Evolutionary conservation across 108 stramenopile species (phyloP), one percentile per base, ranked within the genome.

Genomic region (Nitzschia sp.): DNA sequence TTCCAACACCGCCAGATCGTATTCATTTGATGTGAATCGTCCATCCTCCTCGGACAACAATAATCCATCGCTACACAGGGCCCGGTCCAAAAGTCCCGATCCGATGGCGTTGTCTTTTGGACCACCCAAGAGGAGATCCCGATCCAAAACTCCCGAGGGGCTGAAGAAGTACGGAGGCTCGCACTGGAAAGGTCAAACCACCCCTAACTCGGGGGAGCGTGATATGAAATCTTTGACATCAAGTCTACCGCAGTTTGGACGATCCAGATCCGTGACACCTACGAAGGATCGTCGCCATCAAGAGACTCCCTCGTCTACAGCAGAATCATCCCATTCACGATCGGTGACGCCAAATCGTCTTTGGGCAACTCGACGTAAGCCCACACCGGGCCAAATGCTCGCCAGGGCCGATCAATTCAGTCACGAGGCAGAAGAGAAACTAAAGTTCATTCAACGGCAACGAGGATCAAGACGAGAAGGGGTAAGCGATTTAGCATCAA

Each of bases 41-140:
- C n/a, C n/a, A n/a, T n/a, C n/a, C n/a, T n/a, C n/a, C n/a, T n/a
- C n/a, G n/a, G n/a, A n/a, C n/a, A n/a, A 50, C 13, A 50, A 50
- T 50, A 19, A 4, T 4, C 48, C 55, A 22, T 11, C 5, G 55
- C 26, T 34, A 13, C 60, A 25, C 6, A 1, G 41, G 32, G 36
- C 60, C 1, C 36, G 60, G 22, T 61, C 60, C 60, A 44, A 41
- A 22, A 61, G 38, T 23, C 60, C 38, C 8, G 60, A 61, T 61
- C 23, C 60, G 16, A 50, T 50, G 38, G 38, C 38, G 48, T 50
- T 50, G 19, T 8, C 48, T 50, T 6, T 41, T 11, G 38, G 38
- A 41, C 48, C 48, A 22, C 21, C 48, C 48, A 50, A 50, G 4
- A 8, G 21, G 4, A 16, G 19, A 50, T 21, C 17, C 21, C 48